These are phyloP conservation scores for Desmodesmus armatus DNA, from an alignment of 139 green algal species.

Conservation along the genomic window DNA sequence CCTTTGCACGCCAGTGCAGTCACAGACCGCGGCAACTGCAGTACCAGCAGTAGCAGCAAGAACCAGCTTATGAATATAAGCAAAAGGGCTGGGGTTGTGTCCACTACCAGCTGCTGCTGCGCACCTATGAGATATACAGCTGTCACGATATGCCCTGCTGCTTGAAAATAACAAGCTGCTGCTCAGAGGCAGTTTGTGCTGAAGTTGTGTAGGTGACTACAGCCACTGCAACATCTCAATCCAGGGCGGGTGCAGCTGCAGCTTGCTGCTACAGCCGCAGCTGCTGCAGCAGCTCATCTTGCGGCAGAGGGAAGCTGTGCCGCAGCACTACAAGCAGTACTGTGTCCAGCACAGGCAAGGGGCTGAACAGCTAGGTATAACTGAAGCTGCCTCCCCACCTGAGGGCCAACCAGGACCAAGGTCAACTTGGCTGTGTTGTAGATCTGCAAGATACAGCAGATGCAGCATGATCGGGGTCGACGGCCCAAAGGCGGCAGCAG, in stretches of 20 bases:
- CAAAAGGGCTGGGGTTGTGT: neutral
- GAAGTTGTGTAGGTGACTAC: too few species aligned
- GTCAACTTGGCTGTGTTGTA: constrained; percentile 90
- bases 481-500: neutral
- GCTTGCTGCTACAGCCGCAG: constrained; percentile 39
- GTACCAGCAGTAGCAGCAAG: neutral
- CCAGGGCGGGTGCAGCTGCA: too few species aligned
- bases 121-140: too few species aligned
- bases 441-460: constrained; percentile 68
- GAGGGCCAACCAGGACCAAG: constrained; percentile 84
- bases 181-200: too few species aligned
- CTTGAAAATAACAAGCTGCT: neutral
- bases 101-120: too few species aligned
- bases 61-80: too few species aligned
- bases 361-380: too few species aligned
- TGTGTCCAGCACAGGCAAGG: too few species aligned
- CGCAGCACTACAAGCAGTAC: too few species aligned
- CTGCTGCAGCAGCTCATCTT: neutral
- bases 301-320: too few species aligned
- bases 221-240: too few species aligned
- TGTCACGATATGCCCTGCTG: too few species aligned
- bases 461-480: neutral
- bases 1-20: constrained; percentile 75
- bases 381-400: constrained; percentile 76
- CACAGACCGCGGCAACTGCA: constrained; percentile 81